phyloP scores from a whole-genome alignment of 1,284 basidiomycete genomes.

The Sanguinoderma infundibulare region DNA sequence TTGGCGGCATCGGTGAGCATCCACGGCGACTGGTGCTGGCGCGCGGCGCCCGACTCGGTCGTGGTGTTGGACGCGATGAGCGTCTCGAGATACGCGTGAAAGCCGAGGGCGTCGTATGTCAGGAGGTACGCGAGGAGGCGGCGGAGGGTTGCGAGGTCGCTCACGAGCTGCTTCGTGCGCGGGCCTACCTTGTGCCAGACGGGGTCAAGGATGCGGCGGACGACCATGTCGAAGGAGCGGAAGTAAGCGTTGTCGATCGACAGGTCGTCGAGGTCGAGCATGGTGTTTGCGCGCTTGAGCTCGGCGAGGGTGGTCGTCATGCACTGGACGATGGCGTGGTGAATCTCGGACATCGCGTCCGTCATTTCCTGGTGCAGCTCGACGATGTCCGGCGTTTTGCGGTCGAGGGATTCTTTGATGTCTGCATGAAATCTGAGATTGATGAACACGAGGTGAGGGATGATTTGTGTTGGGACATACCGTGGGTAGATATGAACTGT shows the following conservation, averaged over 20 bases:
- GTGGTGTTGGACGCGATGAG: slow-evolving; percentile 79
- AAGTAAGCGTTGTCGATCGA: slow-evolving; percentile 96
- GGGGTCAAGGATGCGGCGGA: slow-evolving; percentile 88
- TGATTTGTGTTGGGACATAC: slow-evolving; percentile 43
- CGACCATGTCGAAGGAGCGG: slow-evolving; percentile 89
- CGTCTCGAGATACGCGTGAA: slow-evolving; percentile 92
- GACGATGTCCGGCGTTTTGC: slow-evolving; percentile 88
- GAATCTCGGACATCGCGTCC: slow-evolving; percentile 88
- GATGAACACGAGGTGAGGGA: not conserved
- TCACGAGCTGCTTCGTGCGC: slow-evolving; percentile 90
- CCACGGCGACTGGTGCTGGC: slow-evolving; percentile 82
- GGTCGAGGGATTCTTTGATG: slow-evolving; percentile 81
- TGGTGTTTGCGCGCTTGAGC: slow-evolving; percentile 86
- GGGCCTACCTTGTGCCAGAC: slow-evolving; percentile 97
- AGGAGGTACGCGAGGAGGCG: slow-evolving; percentile 89
- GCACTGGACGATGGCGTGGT: slow-evolving; percentile 92
- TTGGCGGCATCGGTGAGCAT: slow-evolving; percentile 91
- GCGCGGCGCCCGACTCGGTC: slow-evolving; percentile 51
- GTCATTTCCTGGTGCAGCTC: slow-evolving; percentile 91
- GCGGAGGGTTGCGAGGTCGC: slow-evolving; percentile 86
- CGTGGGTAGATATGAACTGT: slow-evolving; percentile 92
- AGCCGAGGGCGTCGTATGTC: slow-evolving; percentile 90
- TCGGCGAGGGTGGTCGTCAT: slow-evolving; percentile 93
- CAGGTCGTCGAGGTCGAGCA: slow-evolving; percentile 92
- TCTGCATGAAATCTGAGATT: slow-evolving; percentile 82